These are phyloP conservation scores for Ogataea trehaloabstinens DNA, from an alignment of 805 yeast genomes.

Conservation along the genomic window DNA sequence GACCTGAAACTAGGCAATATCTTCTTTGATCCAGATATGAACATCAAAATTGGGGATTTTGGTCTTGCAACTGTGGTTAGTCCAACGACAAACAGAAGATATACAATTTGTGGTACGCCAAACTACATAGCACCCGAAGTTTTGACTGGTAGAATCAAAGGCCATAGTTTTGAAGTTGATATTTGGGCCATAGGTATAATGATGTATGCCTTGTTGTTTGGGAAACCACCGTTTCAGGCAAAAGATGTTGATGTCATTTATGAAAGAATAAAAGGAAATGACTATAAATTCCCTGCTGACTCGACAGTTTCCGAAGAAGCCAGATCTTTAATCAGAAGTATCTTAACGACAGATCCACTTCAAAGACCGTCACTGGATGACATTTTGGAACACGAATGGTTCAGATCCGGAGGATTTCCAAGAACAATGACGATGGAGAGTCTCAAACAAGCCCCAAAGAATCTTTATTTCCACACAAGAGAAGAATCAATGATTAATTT, in stretches of 20 bases:
- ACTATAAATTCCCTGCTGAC: constrained; percentile 71
- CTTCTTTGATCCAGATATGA: constrained; percentile 91
- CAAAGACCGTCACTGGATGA: constrained; percentile 79
- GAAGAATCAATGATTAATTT: constrained; percentile 68
- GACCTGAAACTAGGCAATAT: constrained; percentile 95
- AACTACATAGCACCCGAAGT: constrained; percentile 99
- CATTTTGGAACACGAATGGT: constrained; percentile 82
- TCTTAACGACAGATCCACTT: constrained; percentile 74
- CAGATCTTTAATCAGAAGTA: constrained; percentile 62
- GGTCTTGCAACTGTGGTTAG: constrained; percentile 96
- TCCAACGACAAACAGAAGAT: constrained; percentile 64
- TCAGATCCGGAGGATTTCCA: constrained; percentile 78
- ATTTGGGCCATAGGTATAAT: constrained; percentile 98
- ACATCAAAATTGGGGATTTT: constrained; percentile 94
- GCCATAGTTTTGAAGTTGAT: constrained; percentile 94
- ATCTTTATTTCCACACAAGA: constrained; percentile 49
- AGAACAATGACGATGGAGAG: constrained; percentile 59
- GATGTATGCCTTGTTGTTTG: constrained; percentile 87
- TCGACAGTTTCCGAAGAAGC: constrained; percentile 66
- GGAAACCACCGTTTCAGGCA: constrained; percentile 97
- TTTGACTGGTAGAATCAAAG: constrained; percentile 78
- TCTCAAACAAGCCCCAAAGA: constrained; percentile 60
- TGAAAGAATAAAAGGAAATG: constrained; percentile 83
- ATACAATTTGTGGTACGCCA: constrained; percentile 98
- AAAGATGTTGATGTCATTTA: constrained; percentile 91